Evolutionary conservation across 148 eudicot genomes (phyloP), one percentile per base, ranked within the genome.

Genomic region (Cornus florida): DNA sequence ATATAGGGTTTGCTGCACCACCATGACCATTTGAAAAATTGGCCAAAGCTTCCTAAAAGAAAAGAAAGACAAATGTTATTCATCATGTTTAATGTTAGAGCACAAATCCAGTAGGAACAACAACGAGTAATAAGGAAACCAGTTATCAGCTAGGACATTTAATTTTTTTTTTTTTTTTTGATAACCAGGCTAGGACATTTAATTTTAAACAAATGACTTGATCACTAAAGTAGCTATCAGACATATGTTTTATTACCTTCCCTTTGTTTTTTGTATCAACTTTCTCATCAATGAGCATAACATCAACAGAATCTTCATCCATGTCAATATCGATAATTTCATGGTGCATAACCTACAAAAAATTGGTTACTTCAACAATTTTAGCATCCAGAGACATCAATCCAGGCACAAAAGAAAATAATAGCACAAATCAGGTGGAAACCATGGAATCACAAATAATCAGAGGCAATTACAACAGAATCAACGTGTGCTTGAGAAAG

Each of bases 261-360:
- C 89, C 91, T 81, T 89, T 90, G 77, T 79, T 83, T 38, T 74
- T 69, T 32, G 81, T 48, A 16, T 76, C 83, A 77, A 77, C 38
- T 69, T 77, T 89, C 75, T 78, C 83, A 46, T 83, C 90, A 70
- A 82, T 73, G 56, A 85, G 43, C 82, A 85, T 77, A 66, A 88
- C 65, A 81, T 86, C 92, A 43, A 79, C 83, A 10, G 81, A 68
- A 83, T 86, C 92, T 73, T 88, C 94, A 80, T 87, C 87, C 79
- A 83, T 75, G 74, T 92, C 98, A 67, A 91, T 80, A 75, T 86
- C 83, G 50, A 90, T 89, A 73, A 92, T 72, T 86, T 90, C 98
- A 59, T 71, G 89, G 60, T 17, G 46, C 38, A 81, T 70, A 82
- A 80, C 88, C 98, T 93, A 56, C 73, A 72, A 11, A 46, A 80